Conservation (phyloP, 441 rosid genomes). For the Sinapis alba region DNA sequence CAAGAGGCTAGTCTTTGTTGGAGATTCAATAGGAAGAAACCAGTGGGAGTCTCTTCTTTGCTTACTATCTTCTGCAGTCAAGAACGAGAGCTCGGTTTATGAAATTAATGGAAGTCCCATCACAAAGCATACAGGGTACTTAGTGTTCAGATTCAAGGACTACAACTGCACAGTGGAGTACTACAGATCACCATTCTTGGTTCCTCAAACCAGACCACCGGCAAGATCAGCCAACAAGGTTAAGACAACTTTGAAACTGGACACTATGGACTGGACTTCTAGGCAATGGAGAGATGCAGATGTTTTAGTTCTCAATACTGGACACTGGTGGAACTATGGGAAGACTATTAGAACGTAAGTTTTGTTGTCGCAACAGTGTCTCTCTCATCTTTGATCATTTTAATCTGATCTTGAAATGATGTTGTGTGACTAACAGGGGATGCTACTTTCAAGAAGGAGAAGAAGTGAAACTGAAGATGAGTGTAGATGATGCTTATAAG, state of each 20-base stretch:
- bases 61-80: slow-evolving; percentile 69
- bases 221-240: slow-evolving; percentile 53
- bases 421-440: slow-evolving; percentile 45
- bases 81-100: slow-evolving; percentile 63
- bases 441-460: slow-evolving; percentile 70
- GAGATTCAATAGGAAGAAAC: slow-evolving; percentile 93
- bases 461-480: slow-evolving; percentile 60
- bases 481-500: slow-evolving; percentile 55
- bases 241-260: slow-evolving; percentile 63
- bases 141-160: slow-evolving; percentile 72
- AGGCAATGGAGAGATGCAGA: slow-evolving; percentile 69
- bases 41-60: slow-evolving; percentile 97
- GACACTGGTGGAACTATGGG: slow-evolving; percentile 87
- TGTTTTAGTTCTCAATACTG: slow-evolving; percentile 68
- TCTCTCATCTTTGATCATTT: not conserved
- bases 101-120: slow-evolving; percentile 86
- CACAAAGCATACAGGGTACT: slow-evolving; percentile 82
- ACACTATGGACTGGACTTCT: slow-evolving; percentile 64
- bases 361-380: not conserved
- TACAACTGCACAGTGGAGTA: slow-evolving; percentile 90
- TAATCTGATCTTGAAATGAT: slow-evolving; percentile 5
- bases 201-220: slow-evolving; percentile 72
- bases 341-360: slow-evolving; percentile 70
- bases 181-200: slow-evolving; percentile 83
- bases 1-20: slow-evolving; percentile 77